Percentiles rank a stretch among this genome's conserved stretches.
Conservation (phyloP, 169 alveolate genomes). For the Besnoitia besnoiti region DNA sequence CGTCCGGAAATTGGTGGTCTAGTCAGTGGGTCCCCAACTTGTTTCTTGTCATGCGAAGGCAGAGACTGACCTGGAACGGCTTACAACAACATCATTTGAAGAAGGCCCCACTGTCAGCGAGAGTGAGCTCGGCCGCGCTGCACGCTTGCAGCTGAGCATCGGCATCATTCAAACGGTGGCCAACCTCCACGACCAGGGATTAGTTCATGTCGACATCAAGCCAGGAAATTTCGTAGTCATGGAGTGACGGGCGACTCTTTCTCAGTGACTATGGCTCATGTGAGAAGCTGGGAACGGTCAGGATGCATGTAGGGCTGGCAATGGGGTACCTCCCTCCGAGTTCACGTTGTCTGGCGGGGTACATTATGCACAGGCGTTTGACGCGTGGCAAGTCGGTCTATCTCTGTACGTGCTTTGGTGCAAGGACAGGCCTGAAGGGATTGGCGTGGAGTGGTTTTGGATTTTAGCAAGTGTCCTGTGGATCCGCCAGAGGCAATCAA, state of each 20-base stretch:
- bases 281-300: too few species aligned
- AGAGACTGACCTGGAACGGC: neutral
- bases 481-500: neutral
- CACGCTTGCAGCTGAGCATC: neutral
- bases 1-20: neutral
- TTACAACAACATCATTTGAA: neutral
- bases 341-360: too few species aligned
- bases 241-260: neutral
- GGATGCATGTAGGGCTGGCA: neutral
- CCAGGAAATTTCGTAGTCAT: neutral
- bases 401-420: neutral
- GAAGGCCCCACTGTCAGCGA: neutral
- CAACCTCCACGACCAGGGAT: neutral
- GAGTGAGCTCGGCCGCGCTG: neutral
- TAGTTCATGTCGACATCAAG: neutral
- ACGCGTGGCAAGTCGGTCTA: slow-evolving; percentile 16
- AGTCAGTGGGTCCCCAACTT: neutral
- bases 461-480: neutral
- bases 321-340: neutral
- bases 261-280: neutral
- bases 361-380: neutral
- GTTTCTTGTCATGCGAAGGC: neutral
- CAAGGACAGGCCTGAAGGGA: neutral
- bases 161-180: neutral
- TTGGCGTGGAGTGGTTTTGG: neutral